Evolutionary conservation across 2,329 filamentous ascomycete genomes (phyloP), one percentile per base, ranked within the genome.

Genomic region (Aspergillus sp.): DNA sequence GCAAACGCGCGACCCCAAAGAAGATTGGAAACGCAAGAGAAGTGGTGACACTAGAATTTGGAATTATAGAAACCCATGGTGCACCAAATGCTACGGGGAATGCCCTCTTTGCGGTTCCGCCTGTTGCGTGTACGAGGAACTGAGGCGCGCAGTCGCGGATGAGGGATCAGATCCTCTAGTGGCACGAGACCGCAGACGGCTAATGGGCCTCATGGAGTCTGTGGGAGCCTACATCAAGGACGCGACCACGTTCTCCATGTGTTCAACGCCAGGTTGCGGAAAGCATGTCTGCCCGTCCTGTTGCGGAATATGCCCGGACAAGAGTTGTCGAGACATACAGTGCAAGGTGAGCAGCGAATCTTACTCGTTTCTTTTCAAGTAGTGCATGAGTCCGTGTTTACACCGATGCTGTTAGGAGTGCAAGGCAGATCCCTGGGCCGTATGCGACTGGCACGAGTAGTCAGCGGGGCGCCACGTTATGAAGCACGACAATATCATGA

Each of bases 221-320:
- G 45, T 72, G 13, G 68, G 69, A 8, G 57, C 61, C 8, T 61
- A 64, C 23, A 70, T 69, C n/a, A 66, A 63, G 43, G 74, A 76
- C 47, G 53, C 58, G 8, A 67, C 63, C 17, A 78, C 74, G 1
- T 77, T 74, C 59, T 63, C 75, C 6, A 63, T 68, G 58, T 78
- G 76, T 61, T 72, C 70, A 3, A 54, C 60, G 23, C 56, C 62
- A 39, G 71, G 67, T 10, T 76, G 70, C 62, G 74, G 67, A 49
- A 65, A 67, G 50, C 66, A 68, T 59, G 70, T 76, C 12, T 77
- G 75, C 58, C 69, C 73, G 1, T 62, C 68, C 28, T 77, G 74
- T 61, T 75, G 72, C 62, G 73, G 75, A 9, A 61, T 67, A 15
- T 78, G 76, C 59, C 72, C 74, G 4, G 65, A 67, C 30, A 63